Evolutionary conservation across 164 flowering plant genomes (phyloP).

Genomic region (Magnolia sinica): DNA sequence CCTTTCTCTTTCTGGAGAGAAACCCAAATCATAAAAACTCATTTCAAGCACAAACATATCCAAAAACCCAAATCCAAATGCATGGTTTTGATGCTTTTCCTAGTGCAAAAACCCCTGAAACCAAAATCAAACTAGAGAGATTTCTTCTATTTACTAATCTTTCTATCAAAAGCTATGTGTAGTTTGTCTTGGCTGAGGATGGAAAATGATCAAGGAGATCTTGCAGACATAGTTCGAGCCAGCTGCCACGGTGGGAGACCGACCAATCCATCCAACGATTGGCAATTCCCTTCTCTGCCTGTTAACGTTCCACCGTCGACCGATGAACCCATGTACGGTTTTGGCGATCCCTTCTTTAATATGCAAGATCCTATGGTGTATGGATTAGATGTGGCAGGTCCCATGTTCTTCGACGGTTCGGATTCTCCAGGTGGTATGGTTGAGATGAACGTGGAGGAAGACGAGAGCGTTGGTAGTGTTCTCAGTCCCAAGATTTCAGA

Average conservation of each 20-base stretch:
- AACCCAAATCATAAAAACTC: conserved; percentile 5
- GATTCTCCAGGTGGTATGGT: conserved; percentile 10
- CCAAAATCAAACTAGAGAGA: neutral
- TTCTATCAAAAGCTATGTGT: conserved; percentile 26
- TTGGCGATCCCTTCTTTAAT: conserved; percentile 53
- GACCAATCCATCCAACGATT: conserved; percentile 8
- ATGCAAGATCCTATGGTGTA: conserved; percentile 54
- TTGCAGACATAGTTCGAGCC: conserved; percentile 67
- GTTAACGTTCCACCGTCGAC: conserved; percentile 7
- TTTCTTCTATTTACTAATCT: neutral
- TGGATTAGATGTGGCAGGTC: conserved; percentile 24
- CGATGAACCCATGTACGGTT: conserved; percentile 24
- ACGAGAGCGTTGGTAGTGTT: neutral
- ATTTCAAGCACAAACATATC: conserved; percentile 6
- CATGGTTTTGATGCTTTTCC: conserved; percentile 19
- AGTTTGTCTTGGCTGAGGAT: conserved; percentile 32
- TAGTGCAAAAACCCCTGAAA: conserved; percentile 3
- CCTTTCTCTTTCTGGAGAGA: conserved; percentile 7
- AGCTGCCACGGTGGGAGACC: conserved; percentile 11
- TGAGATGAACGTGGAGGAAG: conserved; percentile 14
- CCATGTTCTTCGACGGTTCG: conserved; percentile 24
- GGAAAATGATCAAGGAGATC: conserved; percentile 76
- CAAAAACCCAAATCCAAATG: conserved; percentile 6
- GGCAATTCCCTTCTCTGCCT: conserved; percentile 36
- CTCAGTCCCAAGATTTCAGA: conserved; percentile 6